phyloP scores from a whole-genome alignment of 163 green algal species.

The Volvox carteri region DNA sequence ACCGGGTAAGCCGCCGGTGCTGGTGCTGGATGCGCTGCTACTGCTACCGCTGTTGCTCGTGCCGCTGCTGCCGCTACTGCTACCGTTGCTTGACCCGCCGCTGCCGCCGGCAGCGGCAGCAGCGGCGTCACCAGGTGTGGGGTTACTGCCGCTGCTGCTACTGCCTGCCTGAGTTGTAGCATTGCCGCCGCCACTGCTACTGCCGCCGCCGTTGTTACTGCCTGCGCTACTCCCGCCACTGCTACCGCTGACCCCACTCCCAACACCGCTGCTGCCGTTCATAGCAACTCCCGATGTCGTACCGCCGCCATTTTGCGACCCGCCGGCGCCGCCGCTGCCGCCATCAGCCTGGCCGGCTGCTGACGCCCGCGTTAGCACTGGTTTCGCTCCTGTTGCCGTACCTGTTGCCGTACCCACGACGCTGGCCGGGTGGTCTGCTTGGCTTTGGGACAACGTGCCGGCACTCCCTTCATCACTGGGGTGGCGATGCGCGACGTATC shows the following conservation, averaged over 20 bases:
- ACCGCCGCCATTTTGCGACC: neutral
- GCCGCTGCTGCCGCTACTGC: neutral
- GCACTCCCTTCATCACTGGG: no score
- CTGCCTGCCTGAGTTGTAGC: neutral
- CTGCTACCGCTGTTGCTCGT: slow-evolving; percentile 35
- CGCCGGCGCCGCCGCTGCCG: neutral
- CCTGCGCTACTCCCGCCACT: neutral
- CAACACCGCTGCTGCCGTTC: neutral
- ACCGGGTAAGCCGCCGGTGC: neutral
- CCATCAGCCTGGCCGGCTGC: neutral
- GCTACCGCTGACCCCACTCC: neutral
- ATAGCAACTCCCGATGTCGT: no score
- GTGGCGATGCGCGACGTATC: no score
- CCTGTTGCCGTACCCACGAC: no score
- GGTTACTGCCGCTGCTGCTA: neutral
- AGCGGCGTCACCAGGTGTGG: neutral
- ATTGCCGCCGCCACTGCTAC: neutral
- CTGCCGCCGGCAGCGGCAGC: neutral
- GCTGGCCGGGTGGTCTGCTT: no score
- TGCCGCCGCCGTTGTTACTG: neutral
- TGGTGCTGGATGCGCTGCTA: neutral
- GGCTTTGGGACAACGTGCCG: no score
- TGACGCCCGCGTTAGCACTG: neutral
- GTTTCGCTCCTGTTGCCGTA: neutral
- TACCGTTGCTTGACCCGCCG: neutral